Evolutionary conservation across 768 basidiomycete genomes (phyloP).

Genomic region (Podaxis rugospora): DNA sequence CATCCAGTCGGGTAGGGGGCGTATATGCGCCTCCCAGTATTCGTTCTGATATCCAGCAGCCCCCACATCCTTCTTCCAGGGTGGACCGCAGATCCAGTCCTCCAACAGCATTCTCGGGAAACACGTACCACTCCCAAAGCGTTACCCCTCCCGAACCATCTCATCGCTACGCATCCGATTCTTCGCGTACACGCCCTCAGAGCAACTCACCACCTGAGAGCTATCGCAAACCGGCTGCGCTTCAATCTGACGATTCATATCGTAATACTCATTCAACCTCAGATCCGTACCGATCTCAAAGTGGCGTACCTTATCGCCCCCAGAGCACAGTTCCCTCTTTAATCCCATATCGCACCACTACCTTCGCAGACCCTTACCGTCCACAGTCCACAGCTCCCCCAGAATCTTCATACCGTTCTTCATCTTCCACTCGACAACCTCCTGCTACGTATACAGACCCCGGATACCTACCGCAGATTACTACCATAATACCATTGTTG

Average conservation of each 20-base stretch:
- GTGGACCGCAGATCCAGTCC: conserved; percentile 1
- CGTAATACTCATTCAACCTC: not conserved
- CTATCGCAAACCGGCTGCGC: not conserved
- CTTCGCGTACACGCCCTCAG: not conserved
- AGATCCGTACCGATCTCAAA: not conserved
- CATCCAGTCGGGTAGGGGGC: not conserved
- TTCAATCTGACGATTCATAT: not conserved
- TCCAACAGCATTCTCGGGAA: not conserved
- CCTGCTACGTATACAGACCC: not conserved
- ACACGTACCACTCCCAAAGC: not conserved
- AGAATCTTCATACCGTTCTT: conserved; percentile 4
- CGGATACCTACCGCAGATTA: not conserved
- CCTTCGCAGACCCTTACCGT: conserved; percentile 4
- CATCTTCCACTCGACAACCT: not conserved
- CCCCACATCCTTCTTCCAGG: not conserved
- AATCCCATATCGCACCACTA: not conserved
- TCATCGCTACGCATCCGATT: not conserved
- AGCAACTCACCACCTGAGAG: conserved; percentile 3
- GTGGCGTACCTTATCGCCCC: conserved; percentile 1
- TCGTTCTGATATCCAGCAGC: not conserved
- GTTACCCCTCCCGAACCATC: not conserved
- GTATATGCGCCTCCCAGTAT: not conserved
- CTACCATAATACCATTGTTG: not conserved
- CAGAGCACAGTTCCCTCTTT: conserved; percentile 1
- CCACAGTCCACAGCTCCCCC: conserved; percentile 8